Conservation (phyloP, 2,329 filamentous ascomycete species). For the Alternaria ethzedia region DNA sequence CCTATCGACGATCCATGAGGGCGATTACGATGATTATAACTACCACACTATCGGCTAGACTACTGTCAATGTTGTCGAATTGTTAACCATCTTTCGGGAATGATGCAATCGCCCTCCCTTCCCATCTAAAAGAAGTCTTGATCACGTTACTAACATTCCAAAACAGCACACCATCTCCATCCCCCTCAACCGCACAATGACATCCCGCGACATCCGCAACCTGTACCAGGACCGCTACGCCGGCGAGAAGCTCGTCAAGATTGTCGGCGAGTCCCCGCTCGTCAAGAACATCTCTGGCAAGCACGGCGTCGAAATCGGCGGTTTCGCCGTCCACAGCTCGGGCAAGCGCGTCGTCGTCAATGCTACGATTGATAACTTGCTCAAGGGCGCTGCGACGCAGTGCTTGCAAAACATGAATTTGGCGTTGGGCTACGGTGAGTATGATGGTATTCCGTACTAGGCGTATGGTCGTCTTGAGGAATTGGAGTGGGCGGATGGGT, state of each 20-base stretch:
- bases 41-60: no score
- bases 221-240: constrained; percentile 96
- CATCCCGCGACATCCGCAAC: constrained; percentile 87
- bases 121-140: neutral
- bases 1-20: no score
- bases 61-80: no score
- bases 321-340: constrained; percentile 88
- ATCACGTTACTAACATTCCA: neutral
- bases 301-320: constrained; percentile 92
- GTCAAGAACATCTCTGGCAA: constrained; percentile 85
- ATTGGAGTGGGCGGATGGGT: neutral
- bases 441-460: constrained; percentile 76
- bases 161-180: constrained; percentile 82
- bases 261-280: constrained; percentile 83
- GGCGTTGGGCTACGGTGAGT: constrained; percentile 85
- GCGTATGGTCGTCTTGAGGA: neutral
- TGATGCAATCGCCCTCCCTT: no score
- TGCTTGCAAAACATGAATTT: constrained; percentile 97
- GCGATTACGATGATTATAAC: no score
- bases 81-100: no score
- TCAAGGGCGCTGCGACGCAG: constrained; percentile 92
- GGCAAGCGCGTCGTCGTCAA: constrained; percentile 95
- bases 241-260: constrained; percentile 92
- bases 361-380: constrained; percentile 89
- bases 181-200: constrained; percentile 84